Evolutionary conservation across 2,329 filamentous ascomycete species (phyloP).

Genomic region (Kalaharituber pfeilii): DNA sequence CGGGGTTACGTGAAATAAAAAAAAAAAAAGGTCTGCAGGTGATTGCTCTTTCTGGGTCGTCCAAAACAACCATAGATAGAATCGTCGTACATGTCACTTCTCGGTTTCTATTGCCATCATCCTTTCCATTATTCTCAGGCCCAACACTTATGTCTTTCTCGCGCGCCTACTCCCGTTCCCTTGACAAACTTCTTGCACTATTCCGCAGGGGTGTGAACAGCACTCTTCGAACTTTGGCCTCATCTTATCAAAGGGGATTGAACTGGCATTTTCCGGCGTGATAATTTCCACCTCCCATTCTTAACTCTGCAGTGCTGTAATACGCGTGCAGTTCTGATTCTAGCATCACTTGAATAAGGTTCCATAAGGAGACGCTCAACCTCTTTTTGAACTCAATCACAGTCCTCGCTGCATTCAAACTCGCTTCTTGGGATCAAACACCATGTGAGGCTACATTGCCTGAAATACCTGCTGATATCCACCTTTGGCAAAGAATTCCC

Average conservation of each 20-base stretch:
- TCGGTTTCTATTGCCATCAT: neutral
- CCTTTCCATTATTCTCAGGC: too few relatives aligned
- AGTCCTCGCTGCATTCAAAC: too few relatives aligned
- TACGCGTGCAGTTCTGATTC: neutral
- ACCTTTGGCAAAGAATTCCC: too few relatives aligned
- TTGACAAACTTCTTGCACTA: neutral
- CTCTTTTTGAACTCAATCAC: too few relatives aligned
- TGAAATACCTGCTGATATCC: too few relatives aligned
- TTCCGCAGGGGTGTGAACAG: neutral
- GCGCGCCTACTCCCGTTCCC: neutral
- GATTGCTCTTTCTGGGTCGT: neutral
- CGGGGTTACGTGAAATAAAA: too few relatives aligned
- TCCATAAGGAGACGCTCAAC: too few relatives aligned
- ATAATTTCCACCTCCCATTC: neutral
- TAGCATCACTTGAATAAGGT: neutral
- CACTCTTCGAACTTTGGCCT: too few relatives aligned
- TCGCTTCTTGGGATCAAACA: too few relatives aligned
- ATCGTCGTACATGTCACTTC: neutral
- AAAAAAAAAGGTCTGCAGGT: neutral
- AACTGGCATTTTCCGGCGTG: neutral
- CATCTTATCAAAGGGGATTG: neutral
- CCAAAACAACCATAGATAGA: neutral
- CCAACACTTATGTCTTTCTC: too few relatives aligned
- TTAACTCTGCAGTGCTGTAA: neutral
- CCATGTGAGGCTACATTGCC: too few relatives aligned